phyloP scores from a whole-genome alignment of 306 rosid species.

The Medicago ruthenica region DNA sequence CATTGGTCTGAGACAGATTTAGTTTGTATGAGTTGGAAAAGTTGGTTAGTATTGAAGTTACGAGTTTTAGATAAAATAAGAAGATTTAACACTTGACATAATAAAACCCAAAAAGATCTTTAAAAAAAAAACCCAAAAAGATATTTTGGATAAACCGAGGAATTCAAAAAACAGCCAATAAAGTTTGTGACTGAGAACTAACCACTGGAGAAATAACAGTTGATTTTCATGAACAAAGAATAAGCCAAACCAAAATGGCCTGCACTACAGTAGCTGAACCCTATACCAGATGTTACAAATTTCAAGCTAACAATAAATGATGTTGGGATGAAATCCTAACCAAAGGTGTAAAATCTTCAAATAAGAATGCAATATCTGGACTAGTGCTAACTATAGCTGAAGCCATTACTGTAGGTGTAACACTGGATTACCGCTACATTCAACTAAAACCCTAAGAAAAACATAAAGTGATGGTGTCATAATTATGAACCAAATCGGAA shows the following conservation, averaged over 20 bases:
- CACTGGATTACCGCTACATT: background rate
- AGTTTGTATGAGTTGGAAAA: conserved; percentile 11
- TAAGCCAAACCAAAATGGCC: background rate
- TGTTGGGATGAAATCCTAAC: background rate
- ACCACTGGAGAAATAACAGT: background rate
- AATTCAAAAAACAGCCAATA: background rate
- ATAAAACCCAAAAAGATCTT: no score
- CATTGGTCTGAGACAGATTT: background rate
- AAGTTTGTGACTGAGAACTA: background rate
- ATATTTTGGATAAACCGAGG: background rate
- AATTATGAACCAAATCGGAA: background rate
- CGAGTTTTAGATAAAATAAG: background rate
- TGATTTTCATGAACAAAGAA: background rate
- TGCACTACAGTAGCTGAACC: background rate
- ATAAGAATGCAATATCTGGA: no score
- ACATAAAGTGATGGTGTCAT: background rate
- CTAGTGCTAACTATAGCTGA: background rate
- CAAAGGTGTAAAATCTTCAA: background rate
- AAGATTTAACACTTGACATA: background rate
- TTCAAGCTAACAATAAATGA: background rate
- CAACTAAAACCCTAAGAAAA: no score
- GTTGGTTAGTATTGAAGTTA: background rate
- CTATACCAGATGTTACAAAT: background rate
- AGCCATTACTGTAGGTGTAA: background rate
- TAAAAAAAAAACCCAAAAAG: background rate